phyloP scores from a whole-genome alignment of 208 protist genomes.

The Trypanosoma avium region DNA sequence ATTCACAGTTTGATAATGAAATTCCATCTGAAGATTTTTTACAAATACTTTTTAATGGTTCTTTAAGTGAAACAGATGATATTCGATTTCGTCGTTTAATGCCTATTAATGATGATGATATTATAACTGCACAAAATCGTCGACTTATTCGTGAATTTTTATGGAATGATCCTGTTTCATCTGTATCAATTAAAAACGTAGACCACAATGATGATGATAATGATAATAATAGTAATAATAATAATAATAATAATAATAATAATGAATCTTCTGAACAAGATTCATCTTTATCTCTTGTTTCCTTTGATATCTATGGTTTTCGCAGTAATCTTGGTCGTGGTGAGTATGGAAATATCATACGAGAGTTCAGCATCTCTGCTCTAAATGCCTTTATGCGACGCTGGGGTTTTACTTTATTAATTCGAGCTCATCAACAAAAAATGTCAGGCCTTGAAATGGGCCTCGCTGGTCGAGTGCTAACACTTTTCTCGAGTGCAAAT shows the following conservation, averaged over 20 bases:
- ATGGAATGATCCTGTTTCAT: slow-evolving; percentile 53
- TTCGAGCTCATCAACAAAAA: slow-evolving; percentile 50
- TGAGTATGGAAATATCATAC: slow-evolving; percentile 33
- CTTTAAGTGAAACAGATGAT: slow-evolving; percentile 3
- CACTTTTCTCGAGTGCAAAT: slow-evolving; percentile 44
- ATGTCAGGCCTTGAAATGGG: slow-evolving; percentile 29
- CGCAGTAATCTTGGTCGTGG: slow-evolving; percentile 31
- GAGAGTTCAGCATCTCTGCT: slow-evolving; percentile 46
- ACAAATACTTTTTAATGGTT: slow-evolving; percentile 23
- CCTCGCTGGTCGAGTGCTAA: slow-evolving; percentile 29
- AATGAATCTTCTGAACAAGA: background rate
- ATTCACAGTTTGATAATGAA: slow-evolving; percentile 1
- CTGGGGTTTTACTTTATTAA: slow-evolving; percentile 51
- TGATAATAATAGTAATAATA: background rate
- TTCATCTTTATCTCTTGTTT: background rate
- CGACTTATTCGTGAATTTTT: slow-evolving; percentile 73
- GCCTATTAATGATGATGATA: slow-evolving; percentile 17
- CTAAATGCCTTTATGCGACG: slow-evolving; percentile 53
- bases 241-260: background rate
- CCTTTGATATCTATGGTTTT: slow-evolving; percentile 39
- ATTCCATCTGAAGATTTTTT: slow-evolving; percentile 32
- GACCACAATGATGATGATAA: background rate
- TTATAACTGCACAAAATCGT: slow-evolving; percentile 21
- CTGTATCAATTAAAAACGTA: background rate
- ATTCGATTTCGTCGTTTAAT: slow-evolving; percentile 31